Conservation (phyloP, 169 alveolate species). For the Plasmodium cynomolgi region DNA sequence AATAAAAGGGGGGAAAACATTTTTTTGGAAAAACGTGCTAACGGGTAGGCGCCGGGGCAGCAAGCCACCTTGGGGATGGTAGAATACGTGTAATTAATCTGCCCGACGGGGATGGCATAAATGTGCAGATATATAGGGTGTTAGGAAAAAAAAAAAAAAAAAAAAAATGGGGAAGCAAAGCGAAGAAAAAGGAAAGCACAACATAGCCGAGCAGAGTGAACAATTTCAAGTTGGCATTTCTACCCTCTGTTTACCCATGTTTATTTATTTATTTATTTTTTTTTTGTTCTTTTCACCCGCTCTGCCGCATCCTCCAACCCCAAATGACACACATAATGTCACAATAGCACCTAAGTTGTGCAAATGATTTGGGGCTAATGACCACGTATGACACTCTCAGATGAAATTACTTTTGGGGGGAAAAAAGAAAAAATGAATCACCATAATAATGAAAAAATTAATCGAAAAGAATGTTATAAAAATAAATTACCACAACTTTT, state of each 20-base stretch:
- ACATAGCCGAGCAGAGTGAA: neutral
- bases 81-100: neutral
- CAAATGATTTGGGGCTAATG: neutral
- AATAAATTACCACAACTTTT: slow-evolving; percentile 55
- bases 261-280: neutral
- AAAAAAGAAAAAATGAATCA: slow-evolving; percentile 38
- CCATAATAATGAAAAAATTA: slow-evolving; percentile 50
- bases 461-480: slow-evolving; percentile 72
- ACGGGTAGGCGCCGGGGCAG: neutral
- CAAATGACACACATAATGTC: neutral
- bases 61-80: neutral
- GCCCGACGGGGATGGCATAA: neutral
- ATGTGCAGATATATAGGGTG: neutral
- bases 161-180: neutral
- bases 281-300: neutral
- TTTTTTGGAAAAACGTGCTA: neutral
- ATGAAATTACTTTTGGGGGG: neutral
- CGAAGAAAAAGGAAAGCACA: neutral
- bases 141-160: neutral
- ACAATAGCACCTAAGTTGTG: neutral
- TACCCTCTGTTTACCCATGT: neutral
- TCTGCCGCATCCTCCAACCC: neutral
- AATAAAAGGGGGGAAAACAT: neutral
- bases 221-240: neutral
- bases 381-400: neutral